A percentile compares a stretch with the other conserved stretches of the same genome.
Conservation (phyloP, 495 filamentous ascomycete genomes). For the Neurospora sp. region DNA sequence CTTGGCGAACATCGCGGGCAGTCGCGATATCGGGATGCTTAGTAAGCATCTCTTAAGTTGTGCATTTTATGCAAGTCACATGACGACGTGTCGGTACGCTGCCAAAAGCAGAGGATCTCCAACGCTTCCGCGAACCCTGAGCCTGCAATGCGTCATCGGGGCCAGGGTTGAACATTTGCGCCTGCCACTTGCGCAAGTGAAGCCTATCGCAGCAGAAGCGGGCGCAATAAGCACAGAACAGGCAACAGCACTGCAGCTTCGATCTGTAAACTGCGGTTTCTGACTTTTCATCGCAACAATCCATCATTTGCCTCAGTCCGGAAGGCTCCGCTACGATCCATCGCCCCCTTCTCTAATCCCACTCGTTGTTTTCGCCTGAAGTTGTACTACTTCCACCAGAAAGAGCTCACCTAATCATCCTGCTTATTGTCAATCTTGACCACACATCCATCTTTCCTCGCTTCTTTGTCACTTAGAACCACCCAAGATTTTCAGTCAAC, state of each 20-base stretch:
- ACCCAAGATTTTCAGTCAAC: not conserved
- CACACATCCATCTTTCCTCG: not conserved
- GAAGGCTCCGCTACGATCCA: not conserved
- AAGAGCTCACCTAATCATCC: not conserved
- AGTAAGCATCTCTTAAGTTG: not conserved
- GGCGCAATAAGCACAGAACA: not conserved
- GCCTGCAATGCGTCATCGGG: not conserved
- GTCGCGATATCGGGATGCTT: not conserved
- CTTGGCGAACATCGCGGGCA: not conserved
- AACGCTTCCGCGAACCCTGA: not conserved
- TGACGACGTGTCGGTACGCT: constrained; percentile 5
- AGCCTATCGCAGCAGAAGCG: not conserved
- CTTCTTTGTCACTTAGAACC: not conserved
- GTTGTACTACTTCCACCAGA: not conserved
- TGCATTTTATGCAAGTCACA: constrained; percentile 3
- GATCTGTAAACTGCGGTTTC: not conserved
- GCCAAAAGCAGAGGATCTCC: not conserved
- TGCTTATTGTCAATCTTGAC: not conserved
- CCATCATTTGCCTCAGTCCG: not conserved
- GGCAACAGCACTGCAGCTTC: not conserved
- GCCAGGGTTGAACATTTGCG: not conserved
- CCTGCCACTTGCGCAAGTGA: not conserved
- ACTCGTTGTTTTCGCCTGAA: not conserved
- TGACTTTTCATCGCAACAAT: not conserved
- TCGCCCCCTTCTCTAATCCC: not conserved